Evolutionary conservation across 495 filamentous ascomycete genomes (phyloP).

Genomic region (Collariella sp.): DNA sequence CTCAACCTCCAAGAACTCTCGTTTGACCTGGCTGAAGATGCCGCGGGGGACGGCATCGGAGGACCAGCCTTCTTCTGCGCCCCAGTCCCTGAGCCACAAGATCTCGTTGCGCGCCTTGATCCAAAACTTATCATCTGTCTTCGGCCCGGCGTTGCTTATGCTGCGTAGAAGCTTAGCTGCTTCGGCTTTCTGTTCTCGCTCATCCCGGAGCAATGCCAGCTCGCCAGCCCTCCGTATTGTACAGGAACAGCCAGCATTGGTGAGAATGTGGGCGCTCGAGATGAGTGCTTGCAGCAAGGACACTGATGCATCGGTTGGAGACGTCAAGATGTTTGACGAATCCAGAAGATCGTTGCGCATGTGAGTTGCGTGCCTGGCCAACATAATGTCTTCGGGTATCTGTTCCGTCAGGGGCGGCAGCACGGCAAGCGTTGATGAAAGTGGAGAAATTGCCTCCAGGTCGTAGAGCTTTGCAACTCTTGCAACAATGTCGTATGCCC

Average conservation of each 20-base stretch:
- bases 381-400: constrained; percentile 24
- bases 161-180: constrained; percentile 54
- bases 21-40: constrained; percentile 60
- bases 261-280: constrained; percentile 57
- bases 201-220: constrained; percentile 47
- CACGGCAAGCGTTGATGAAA: constrained; percentile 35
- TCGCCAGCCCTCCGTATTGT: constrained; percentile 53
- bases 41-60: constrained; percentile 40
- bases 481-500: constrained; percentile 52
- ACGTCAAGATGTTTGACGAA: constrained; percentile 57
- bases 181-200: constrained; percentile 58
- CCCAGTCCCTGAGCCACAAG: constrained; percentile 79
- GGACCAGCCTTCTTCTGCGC: constrained; percentile 37
- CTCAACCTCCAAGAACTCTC: constrained; percentile 59
- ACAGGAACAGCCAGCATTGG: constrained; percentile 49
- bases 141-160: constrained; percentile 40
- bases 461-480: constrained; percentile 53
- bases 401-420: constrained; percentile 35
- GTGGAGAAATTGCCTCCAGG: constrained; percentile 44
- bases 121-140: constrained; percentile 62
- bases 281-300: constrained; percentile 59
- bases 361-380: constrained; percentile 33
- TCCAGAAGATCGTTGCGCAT: constrained; percentile 50
- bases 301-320: constrained; percentile 50
- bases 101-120: constrained; percentile 53